phyloP scores from a whole-genome alignment of 805 yeast species.

The Nakazawaea holstii region DNA sequence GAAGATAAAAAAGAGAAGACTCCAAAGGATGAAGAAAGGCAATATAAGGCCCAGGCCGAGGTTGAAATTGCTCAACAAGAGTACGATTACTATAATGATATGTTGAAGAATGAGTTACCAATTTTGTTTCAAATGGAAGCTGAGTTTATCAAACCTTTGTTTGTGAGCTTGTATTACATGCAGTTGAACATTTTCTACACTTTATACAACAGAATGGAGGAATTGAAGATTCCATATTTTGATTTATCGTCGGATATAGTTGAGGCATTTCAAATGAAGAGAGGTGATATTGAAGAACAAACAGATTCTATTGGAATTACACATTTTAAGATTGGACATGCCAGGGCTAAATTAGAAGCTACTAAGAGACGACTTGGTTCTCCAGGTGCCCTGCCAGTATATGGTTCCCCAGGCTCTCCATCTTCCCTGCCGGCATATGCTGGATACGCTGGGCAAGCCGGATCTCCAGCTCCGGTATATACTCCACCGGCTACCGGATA shows the following conservation, averaged over 20 bases:
- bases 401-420: constrained; percentile 18
- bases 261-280: constrained; percentile 71
- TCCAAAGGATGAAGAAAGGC: constrained; percentile 84
- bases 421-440: constrained; percentile 27
- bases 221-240: constrained; percentile 94
- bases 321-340: constrained; percentile 85
- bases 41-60: constrained; percentile 86
- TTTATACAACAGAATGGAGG: constrained; percentile 85
- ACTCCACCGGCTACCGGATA: constrained; percentile 27
- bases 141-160: constrained; percentile 88
- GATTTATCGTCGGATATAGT: constrained; percentile 80
- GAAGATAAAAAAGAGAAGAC: constrained; percentile 81
- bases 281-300: constrained; percentile 88
- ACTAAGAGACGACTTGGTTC: constrained; percentile 54
- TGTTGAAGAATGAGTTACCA: constrained; percentile 89
- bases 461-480: constrained; percentile 29
- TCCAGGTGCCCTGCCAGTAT: constrained; percentile 38
- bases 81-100: constrained; percentile 90
- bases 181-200: constrained; percentile 96
- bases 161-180: constrained; percentile 94
- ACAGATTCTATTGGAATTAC: constrained; percentile 88
- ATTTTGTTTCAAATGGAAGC: constrained; percentile 82
- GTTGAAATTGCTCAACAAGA: constrained; percentile 91
- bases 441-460: constrained; percentile 14
- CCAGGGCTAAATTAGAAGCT: constrained; percentile 76